phyloP scores from a whole-genome alignment of 768 basidiomycete species.

The Russula earlei region DNA sequence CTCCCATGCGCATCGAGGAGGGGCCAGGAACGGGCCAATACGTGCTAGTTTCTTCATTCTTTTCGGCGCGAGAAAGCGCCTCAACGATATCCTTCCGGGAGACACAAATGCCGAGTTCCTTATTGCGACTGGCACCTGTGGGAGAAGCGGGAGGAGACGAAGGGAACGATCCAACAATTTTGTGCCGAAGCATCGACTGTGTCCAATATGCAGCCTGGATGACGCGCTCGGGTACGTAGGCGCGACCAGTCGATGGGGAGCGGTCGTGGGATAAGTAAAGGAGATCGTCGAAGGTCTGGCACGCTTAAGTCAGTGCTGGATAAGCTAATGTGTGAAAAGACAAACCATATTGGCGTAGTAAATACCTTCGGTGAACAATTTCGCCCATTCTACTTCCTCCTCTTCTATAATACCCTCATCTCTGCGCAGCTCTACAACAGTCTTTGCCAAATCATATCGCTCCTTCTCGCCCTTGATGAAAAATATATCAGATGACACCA shows the following conservation, averaged over 20 bases:
- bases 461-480: slow-evolving; percentile 73
- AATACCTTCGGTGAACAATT: slow-evolving; percentile 66
- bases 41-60: slow-evolving; percentile 24
- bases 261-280: slow-evolving; percentile 63
- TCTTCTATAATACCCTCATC: slow-evolving; percentile 40
- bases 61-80: slow-evolving; percentile 23
- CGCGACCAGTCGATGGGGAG: slow-evolving; percentile 57
- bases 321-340: slow-evolving; percentile 11
- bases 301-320: slow-evolving; percentile 8
- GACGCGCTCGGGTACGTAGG: slow-evolving; percentile 57
- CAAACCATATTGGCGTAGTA: slow-evolving; percentile 82
- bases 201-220: slow-evolving; percentile 78
- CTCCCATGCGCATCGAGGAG: slow-evolving; percentile 67
- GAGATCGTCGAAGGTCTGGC: slow-evolving; percentile 70
- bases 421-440: slow-evolving; percentile 67
- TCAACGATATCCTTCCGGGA: slow-evolving; percentile 43
- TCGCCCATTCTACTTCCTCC: slow-evolving; percentile 64
- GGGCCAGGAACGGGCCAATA: slow-evolving; percentile 64
- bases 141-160: slow-evolving; percentile 30
- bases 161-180: slow-evolving; percentile 34
- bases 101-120: slow-evolving; percentile 59
- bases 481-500: slow-evolving; percentile 69
- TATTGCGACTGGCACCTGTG: slow-evolving; percentile 32
- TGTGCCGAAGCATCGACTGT: slow-evolving; percentile 56
- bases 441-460: slow-evolving; percentile 68